Conservation (phyloP, 2,329 filamentous ascomycete species). For the Sclerotinia minor region DNA sequence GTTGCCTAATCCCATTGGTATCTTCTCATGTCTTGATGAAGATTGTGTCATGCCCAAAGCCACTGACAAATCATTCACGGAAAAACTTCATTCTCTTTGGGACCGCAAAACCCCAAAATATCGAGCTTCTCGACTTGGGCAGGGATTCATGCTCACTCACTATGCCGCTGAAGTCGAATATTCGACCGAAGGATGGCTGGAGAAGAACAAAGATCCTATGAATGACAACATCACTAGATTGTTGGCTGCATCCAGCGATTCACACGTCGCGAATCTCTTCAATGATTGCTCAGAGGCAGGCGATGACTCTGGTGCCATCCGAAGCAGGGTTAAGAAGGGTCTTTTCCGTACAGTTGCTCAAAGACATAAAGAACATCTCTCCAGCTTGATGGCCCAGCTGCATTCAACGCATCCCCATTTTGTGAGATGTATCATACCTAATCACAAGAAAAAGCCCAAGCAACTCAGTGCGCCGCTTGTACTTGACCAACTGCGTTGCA, state of each 20-base stretch:
- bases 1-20: slow-evolving; percentile 92
- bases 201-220: slow-evolving; percentile 98
- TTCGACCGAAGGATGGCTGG: slow-evolving; percentile 89
- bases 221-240: slow-evolving; percentile 96
- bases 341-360: slow-evolving; percentile 96
- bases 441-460: slow-evolving; percentile 96
- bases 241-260: slow-evolving; percentile 77
- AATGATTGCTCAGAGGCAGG: slow-evolving; percentile 81
- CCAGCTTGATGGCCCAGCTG: slow-evolving; percentile 90
- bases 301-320: slow-evolving; percentile 66
- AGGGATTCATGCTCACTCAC: slow-evolving; percentile 94
- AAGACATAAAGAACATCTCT: slow-evolving; percentile 96
- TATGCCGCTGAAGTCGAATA: slow-evolving; percentile 99
- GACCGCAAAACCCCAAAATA: slow-evolving; percentile 96
- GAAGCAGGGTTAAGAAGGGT: slow-evolving; percentile 91
- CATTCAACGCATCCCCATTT: slow-evolving; percentile 98
- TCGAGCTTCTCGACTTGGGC: slow-evolving; percentile 78
- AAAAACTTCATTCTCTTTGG: slow-evolving; percentile 96
- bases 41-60: slow-evolving; percentile 99
- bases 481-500: slow-evolving; percentile 94
- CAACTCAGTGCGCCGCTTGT: slow-evolving; percentile 90
- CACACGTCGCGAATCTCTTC: slow-evolving; percentile 82
- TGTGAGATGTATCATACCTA: slow-evolving; percentile 94
- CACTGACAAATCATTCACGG: slow-evolving; percentile 93
- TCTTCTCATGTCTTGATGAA: slow-evolving; percentile 97